These are phyloP conservation scores for Solanum bukasovii DNA, from an alignment of 257 asterid genomes.

Conservation along the genomic window DNA sequence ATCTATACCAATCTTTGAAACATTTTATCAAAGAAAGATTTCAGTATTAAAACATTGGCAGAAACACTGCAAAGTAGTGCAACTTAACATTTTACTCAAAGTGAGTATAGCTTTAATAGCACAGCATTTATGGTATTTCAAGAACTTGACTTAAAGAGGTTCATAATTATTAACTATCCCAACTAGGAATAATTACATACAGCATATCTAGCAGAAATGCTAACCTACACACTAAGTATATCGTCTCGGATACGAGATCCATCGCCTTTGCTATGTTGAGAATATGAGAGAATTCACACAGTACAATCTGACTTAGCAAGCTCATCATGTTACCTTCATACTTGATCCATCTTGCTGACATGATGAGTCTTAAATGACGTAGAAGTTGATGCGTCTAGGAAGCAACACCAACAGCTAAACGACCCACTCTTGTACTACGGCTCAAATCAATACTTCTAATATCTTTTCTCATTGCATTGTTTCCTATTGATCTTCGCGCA, in stretches of 20 bases:
- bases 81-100: background rate
- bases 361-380: background rate
- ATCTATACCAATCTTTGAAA: too few species aligned
- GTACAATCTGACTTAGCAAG: background rate
- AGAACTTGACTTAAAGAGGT: background rate
- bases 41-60: background rate
- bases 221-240: background rate
- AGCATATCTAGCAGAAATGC: background rate
- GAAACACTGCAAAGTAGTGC: background rate
- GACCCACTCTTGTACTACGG: conserved; percentile 19
- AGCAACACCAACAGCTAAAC: conserved; percentile 22
- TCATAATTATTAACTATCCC: background rate
- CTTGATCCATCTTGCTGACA: background rate
- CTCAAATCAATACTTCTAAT: conserved; percentile 8
- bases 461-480: conserved; percentile 7
- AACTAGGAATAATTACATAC: background rate
- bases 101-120: background rate
- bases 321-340: background rate
- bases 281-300: background rate
- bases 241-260: background rate
- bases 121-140: background rate
- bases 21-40: background rate
- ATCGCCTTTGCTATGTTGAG: background rate
- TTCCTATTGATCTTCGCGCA: conserved; percentile 4
- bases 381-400: conserved; percentile 2